phyloP scores from a whole-genome alignment of 495 filamentous ascomycete genomes.

The Penicillium macrosclerotiorum region DNA sequence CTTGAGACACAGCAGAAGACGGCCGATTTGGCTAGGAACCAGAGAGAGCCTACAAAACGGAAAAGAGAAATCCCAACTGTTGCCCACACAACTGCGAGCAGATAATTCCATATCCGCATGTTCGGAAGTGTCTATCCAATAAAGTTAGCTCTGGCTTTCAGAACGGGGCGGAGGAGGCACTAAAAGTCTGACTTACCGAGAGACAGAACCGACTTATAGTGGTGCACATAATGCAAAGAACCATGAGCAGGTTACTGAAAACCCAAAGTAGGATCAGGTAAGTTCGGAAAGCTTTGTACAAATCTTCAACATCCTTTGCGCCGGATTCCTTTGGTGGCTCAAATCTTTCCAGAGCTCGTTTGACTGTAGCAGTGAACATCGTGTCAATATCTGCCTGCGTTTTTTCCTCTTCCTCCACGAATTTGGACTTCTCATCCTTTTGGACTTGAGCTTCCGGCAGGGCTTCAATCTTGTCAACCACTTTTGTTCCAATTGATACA shows the following conservation, averaged over 20 bases:
- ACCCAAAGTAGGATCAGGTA: conserved; percentile 85
- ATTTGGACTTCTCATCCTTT: conserved; percentile 72
- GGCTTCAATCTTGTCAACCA: conserved; percentile 89
- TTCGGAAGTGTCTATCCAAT: conserved; percentile 13
- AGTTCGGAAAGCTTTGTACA: conserved; percentile 95
- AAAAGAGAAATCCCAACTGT: conserved; percentile 24
- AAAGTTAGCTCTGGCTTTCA: background rate
- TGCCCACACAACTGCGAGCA: conserved; percentile 16
- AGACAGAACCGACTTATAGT: conserved; percentile 73
- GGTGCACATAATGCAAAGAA: conserved; percentile 78
- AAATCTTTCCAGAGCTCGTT: conserved; percentile 79
- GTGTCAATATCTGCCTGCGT: conserved; percentile 95
- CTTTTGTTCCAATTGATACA: conserved; percentile 99
- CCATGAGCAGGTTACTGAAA: conserved; percentile 82
- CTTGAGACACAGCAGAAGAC: conserved; percentile 17
- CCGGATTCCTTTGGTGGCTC: conserved; percentile 63
- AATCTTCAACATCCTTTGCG: conserved; percentile 82
- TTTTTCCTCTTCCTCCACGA: conserved; percentile 90
- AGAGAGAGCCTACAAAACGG: conserved; percentile 21
- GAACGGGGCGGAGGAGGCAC: too few species aligned
- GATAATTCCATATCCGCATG: conserved; percentile 20
- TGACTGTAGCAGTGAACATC: conserved; percentile 90
- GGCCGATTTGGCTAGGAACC: conserved; percentile 18
- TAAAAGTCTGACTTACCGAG: conserved; percentile 55
- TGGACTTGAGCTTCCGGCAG: conserved; percentile 81